Evolutionary conservation across 371 early-diverging fungal genomes (phyloP), one percentile per base, ranked within the genome.

Genomic region (Mortierella sp.): DNA sequence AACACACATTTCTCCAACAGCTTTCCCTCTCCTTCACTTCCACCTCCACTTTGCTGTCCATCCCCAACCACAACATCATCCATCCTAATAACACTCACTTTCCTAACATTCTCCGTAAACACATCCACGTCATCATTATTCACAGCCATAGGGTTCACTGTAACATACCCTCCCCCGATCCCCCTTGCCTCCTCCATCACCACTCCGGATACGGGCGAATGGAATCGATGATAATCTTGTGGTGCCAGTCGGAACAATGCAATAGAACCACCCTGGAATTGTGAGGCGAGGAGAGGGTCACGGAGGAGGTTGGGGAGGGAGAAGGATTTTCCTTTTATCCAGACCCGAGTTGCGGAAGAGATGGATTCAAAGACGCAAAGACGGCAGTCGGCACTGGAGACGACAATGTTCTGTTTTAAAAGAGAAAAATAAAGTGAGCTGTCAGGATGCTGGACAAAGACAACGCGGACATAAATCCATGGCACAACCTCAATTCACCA

Each of bases 181-280:
- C 71, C 73, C 58, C 45, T 28, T 38, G 77, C 72, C 0, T 78
- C 80, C 28, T 55, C 38, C 28, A 55, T 77, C 44, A 95, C 76
- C 1, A 80, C 84, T 0, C 95, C 95, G 26, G 91, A 90, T 2
- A 94, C 90, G 34, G 96, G 96, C 28, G 89, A 80, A 81, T 96
- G 96, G 84, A 92, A 94, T 11, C 96, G 92, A 75, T 96, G 96
- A 72, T 96, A 96, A 74, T 96, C 95, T 80, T 95, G 95, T 26
- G 96, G 95, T 0, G 96, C 95, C 34, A 96, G 86, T 38, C 96
- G 90, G 79, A 94, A 95, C 38, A 96, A 87, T 26, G 92, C 92
- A 60, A 95, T 73, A 0, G 92, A 89, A 0, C 95, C 96, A 19
- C 91, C 93, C 34, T 90, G 91, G 74, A 91, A 93, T 21, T 88